Evolutionary conservation across 179 eudicot genomes (phyloP).

Genomic region (Heliamphora pulchella): DNA sequence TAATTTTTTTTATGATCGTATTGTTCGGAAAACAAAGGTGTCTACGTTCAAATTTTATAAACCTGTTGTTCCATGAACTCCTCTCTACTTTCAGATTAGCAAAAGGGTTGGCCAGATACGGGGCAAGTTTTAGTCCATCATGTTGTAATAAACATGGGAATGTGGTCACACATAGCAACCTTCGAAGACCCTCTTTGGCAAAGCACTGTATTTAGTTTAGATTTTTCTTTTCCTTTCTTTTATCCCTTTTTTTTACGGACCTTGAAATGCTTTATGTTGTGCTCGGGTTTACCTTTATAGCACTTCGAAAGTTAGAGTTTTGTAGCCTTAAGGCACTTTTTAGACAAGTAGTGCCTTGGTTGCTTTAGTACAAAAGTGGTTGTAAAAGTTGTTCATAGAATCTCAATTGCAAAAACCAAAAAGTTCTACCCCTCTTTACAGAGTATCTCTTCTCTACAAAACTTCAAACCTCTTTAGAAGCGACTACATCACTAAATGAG

Average conservation of each 20-base stretch:
- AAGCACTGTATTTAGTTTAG: neutral
- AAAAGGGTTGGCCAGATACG: neutral
- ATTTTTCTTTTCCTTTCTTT: neutral
- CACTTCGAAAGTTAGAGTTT: neutral
- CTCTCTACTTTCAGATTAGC: neutral
- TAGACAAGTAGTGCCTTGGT: neutral
- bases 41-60: neutral
- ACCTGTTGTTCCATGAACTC: neutral
- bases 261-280: neutral
- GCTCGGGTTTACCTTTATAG: neutral
- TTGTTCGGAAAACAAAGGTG: neutral
- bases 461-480: neutral
- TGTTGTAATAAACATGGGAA: neutral
- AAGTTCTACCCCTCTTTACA: neutral
- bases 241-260: neutral
- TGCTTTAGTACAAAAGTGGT: neutral
- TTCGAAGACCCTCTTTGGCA: neutral
- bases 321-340: neutral
- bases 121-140: neutral
- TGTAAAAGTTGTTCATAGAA: neutral
- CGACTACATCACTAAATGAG: neutral
- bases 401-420: neutral
- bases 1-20: neutral
- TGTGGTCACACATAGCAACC: neutral
- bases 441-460: neutral